These are phyloP conservation scores for Pseudogymnoascus pannorum DNA, from an alignment of 2,329 filamentous ascomycete species.

Conservation along the genomic window DNA sequence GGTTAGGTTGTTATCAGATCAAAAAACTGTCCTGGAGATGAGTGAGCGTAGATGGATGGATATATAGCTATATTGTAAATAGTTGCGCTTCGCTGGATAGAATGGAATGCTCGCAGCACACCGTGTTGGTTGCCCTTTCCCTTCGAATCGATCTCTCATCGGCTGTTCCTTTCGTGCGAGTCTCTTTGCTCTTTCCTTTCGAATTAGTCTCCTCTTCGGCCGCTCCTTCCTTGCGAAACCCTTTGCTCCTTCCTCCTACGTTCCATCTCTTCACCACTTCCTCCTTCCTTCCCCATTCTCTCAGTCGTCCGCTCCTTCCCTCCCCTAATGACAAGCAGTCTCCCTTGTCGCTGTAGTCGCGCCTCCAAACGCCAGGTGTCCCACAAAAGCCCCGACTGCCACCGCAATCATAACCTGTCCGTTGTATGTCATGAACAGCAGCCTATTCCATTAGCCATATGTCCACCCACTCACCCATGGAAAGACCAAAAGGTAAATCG, in stretches of 20 bases:
- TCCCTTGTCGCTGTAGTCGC: constrained; percentile 68
- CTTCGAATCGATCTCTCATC: background rate
- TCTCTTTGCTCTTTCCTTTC: background rate
- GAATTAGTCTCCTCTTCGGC: background rate
- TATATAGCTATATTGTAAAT: background rate
- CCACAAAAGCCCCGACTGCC: constrained; percentile 78
- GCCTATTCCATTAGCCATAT: constrained; percentile 46
- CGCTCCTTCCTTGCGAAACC: background rate
- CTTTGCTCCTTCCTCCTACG: background rate
- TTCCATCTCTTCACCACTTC: background rate
- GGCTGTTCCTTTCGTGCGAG: background rate
- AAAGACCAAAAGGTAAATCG: background rate
- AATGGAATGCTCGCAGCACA: background rate
- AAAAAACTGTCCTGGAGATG: too few species aligned
- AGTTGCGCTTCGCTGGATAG: background rate
- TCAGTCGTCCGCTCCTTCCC: background rate
- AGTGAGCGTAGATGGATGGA: background rate
- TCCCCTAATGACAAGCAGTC: constrained; percentile 78
- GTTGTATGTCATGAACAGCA: constrained; percentile 99
- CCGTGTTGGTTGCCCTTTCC: background rate
- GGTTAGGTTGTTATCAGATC: background rate
- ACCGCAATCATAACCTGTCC: constrained; percentile 95
- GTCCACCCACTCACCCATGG: background rate
- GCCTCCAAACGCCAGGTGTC: constrained; percentile 75
- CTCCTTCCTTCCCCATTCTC: background rate